Percentiles rank a stretch among this genome's conserved stretches.
These are phyloP conservation scores for Hemisphaericaspora subhashii DNA, from an alignment of 1,139 yeast species.

Conservation along the genomic window DNA sequence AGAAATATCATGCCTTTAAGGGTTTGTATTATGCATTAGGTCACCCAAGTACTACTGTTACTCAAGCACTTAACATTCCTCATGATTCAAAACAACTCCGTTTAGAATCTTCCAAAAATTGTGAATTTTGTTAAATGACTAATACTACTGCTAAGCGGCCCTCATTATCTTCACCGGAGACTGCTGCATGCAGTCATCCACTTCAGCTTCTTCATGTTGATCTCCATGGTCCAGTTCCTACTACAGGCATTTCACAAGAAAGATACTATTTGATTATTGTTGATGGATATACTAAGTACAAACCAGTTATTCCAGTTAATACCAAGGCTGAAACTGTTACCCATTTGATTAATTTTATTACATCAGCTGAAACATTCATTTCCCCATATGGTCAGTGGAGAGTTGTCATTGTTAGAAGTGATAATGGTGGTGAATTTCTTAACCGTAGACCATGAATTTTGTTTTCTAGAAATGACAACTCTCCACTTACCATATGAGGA, in stretches of 20 bases:
- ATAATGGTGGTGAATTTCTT: conserved; percentile 1
- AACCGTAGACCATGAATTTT: neutral
- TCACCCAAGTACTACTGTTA: too few species aligned
- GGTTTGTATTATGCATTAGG: too few species aligned
- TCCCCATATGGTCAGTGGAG: neutral
- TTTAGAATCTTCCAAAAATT: too few species aligned
- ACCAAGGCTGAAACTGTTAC: neutral
- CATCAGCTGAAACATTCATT: neutral
- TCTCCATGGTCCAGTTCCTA: neutral
- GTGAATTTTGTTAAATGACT: too few species aligned
- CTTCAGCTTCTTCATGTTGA: neutral
- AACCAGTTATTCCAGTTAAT: neutral
- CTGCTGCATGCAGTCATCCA: too few species aligned
- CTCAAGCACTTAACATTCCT: too few species aligned
- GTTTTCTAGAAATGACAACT: neutral
- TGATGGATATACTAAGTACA: neutral
- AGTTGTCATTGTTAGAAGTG: neutral
- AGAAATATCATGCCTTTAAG: too few species aligned
- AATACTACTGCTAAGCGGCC: too few species aligned
- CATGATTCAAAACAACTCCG: too few species aligned
- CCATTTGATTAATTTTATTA: neutral
- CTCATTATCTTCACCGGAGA: too few species aligned
- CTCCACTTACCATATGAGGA: too few species aligned
- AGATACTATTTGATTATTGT: neutral
- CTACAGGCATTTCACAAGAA: neutral